These are phyloP conservation scores for Alopecurus myosuroides DNA, from an alignment of 176 grass and related monocot species.

Conservation along the genomic window DNA sequence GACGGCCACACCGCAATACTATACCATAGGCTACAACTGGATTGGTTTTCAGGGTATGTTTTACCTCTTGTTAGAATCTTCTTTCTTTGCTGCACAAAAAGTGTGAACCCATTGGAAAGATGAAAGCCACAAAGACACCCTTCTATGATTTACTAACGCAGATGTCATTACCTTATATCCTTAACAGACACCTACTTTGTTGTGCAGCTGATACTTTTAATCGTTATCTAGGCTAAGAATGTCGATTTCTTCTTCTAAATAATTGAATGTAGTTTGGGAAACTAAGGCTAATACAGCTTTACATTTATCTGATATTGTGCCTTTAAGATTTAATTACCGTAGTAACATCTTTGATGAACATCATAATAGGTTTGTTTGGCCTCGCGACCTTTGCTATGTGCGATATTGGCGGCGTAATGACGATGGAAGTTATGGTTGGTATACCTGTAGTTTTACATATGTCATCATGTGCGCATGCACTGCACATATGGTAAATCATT, in stretches of 20 bases:
- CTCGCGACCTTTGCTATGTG: conserved; percentile 94
- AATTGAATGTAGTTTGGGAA: not conserved
- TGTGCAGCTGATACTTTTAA: conserved; percentile 4
- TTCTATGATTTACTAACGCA: not conserved
- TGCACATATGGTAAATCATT: not conserved
- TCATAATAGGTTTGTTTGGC: conserved; percentile 77
- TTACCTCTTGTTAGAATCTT: conserved; percentile 17
- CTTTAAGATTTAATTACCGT: conserved; percentile 6
- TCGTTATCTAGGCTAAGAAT: not conserved
- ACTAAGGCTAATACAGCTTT: conserved; percentile 1
- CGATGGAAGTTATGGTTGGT: conserved; percentile 98
- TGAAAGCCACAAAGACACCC: not conserved
- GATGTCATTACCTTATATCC: not conserved
- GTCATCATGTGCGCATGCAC: conserved; percentile 16
- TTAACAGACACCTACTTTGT: not conserved
- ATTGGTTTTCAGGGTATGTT: conserved; percentile 93
- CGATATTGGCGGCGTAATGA: conserved; percentile 99
- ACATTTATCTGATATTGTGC: not conserved
- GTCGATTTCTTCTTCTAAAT: not conserved
- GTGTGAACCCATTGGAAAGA: not conserved
- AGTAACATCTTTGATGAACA: conserved; percentile 15
- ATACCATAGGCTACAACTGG: conserved; percentile 90
- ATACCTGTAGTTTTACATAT: conserved; percentile 17
- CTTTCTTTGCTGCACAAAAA: not conserved
- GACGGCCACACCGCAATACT: conserved; percentile 98